Evolutionary conservation across 805 yeast species (phyloP), one percentile per base, ranked within the genome.

Genomic region (Wickerhamomyces ciferrii): DNA sequence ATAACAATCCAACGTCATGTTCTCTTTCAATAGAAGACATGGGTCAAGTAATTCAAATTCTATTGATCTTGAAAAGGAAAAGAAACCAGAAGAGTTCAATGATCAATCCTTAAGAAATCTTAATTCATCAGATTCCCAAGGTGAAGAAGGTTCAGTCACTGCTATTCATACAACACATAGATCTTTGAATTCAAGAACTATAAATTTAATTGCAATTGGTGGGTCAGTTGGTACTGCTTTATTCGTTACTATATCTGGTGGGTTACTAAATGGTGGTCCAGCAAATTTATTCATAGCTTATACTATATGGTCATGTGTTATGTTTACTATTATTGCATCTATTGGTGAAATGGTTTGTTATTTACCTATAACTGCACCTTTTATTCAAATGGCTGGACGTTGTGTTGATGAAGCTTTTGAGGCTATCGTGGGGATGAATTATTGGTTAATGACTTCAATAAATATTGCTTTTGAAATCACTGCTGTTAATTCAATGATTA

Each of bases 371-470:
- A 70, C 81, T 14, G 80, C 81, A 42, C 85, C 86, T 15, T 81
- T 81, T 58, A 77, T 83, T 37, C 81, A 82, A 46, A 73, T 80
- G 58, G 76, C 84, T 47, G 75, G 80, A 39, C 70, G 87, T 46
- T 82, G 79, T 57, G 78, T 80, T n/a, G 87, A 81, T 55, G 80
- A 77, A 41, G 77, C 86, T 5, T 76, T 79, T 55, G 89, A 87
- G 10, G 81, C 81, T 62, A 83, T 86, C 4, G 71, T 83, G 51
- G 88, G 88, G 29, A 81, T 80, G 70, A 77, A 77, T 39, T 82
- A 81, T 62, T 70, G 53, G 75, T 76, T 81, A 56, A 71, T 80
- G 51, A 71, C 75, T 57, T 71, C 78, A 51, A 72, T 82, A 49
- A 70, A 79, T 24, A 73, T 81, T 13, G 85, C 88, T 15, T 75